Conservation (phyloP, 805 yeast genomes). For the Pichia sporocuriosa region DNA sequence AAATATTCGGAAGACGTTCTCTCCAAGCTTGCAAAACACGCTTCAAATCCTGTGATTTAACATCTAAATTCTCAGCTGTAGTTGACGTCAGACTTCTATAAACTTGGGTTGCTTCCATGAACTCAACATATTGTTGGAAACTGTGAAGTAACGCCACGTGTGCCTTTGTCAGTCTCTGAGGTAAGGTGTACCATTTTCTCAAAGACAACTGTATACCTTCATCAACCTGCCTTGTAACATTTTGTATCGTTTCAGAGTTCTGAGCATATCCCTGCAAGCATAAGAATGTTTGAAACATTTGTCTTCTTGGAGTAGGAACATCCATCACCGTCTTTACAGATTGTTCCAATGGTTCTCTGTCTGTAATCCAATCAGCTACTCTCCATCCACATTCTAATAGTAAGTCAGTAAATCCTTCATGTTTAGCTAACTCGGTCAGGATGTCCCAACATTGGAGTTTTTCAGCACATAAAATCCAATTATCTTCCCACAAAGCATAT, state of each 20-base stretch:
- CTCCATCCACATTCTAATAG: conserved; percentile 99
- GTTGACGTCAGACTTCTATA: conserved; percentile 83
- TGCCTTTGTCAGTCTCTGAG: conserved; percentile 66
- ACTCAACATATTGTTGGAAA: conserved; percentile 95
- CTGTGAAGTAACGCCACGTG: conserved; percentile 88
- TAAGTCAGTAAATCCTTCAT: conserved; percentile 94
- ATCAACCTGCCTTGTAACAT: conserved; percentile 80
- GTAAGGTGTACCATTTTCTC: conserved; percentile 89
- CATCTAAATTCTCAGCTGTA: conserved; percentile 85
- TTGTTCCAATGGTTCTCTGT: conserved; percentile 88
- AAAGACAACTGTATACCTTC: conserved; percentile 93
- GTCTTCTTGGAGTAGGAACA: conserved; percentile 96
- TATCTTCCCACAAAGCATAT: conserved; percentile 96
- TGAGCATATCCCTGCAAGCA: conserved; percentile 91
- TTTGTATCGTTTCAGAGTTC: conserved; percentile 78
- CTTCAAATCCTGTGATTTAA: conserved; percentile 88
- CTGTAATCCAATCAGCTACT: conserved; percentile 96
- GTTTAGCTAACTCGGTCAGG: conserved; percentile 90
- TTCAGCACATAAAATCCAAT: conserved; percentile 96
- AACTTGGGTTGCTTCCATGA: conserved; percentile 94
- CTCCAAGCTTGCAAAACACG: conserved; percentile 96
- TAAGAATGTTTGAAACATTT: conserved; percentile 89
- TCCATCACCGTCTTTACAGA: conserved; percentile 96
- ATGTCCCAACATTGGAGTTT: conserved; percentile 98
- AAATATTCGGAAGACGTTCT: conserved; percentile 88